phyloP scores from a whole-genome alignment of 2,329 filamentous ascomycete genomes.

The Penicillium oxalicum region DNA sequence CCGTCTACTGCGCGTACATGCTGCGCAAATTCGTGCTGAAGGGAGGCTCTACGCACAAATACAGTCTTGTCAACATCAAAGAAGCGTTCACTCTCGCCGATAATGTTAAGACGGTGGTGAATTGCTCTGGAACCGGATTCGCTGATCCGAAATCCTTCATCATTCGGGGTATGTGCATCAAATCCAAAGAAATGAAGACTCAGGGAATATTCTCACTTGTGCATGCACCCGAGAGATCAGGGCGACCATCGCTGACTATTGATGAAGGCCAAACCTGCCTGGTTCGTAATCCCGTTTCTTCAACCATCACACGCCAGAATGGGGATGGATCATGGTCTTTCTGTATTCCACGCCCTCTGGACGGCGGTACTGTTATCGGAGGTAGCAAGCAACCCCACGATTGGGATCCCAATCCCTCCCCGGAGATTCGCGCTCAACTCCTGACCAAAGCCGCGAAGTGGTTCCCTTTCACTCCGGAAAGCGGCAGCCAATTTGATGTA shows the following conservation, averaged over 20 bases:
- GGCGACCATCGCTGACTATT: neutral
- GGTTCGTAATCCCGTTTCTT: constrained; percentile 39
- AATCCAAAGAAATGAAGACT: too few species aligned
- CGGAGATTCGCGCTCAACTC: constrained; percentile 44
- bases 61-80: constrained; percentile 22
- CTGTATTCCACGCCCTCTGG: constrained; percentile 55
- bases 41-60: constrained; percentile 30
- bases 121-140: constrained; percentile 43
- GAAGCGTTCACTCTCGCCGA: constrained; percentile 36
- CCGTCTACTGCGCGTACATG: constrained; percentile 39
- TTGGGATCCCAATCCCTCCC: constrained; percentile 48
- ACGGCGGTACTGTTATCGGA: constrained; percentile 60
- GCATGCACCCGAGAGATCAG: too few species aligned
- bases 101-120: constrained; percentile 37
- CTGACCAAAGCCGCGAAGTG: constrained; percentile 40
- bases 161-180: constrained; percentile 33
- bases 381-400: constrained; percentile 59
- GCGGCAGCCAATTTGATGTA: constrained; percentile 36
- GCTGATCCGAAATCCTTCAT: constrained; percentile 39
- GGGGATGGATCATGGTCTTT: constrained; percentile 60
- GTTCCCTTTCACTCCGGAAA: constrained; percentile 37
- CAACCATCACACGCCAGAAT: constrained; percentile 55
- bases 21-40: constrained; percentile 36
- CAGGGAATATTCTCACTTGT: too few species aligned
- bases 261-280: constrained; percentile 43